Evolutionary conservation across 139 green algal genomes (phyloP).

Genomic region (Chloropicon primus): DNA sequence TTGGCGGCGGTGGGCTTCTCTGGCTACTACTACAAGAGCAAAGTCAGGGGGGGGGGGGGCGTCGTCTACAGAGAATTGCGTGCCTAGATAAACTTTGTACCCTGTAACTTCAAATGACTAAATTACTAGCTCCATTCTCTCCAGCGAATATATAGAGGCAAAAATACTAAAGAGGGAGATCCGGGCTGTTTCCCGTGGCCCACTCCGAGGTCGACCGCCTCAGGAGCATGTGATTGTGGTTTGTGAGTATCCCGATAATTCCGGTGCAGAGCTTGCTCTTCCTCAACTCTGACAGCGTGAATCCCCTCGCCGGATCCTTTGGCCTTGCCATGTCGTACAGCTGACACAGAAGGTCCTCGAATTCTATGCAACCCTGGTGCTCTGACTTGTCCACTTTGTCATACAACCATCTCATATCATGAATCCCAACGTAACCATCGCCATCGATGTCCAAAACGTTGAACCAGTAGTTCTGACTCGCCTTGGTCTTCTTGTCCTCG

Average conservation of each 20-base stretch:
- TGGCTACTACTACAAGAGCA: neutral
- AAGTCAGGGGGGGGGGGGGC: too few species aligned
- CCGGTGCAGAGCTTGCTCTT: slow-evolving; percentile 25
- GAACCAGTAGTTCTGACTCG: slow-evolving; percentile 35
- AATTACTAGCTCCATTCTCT: too few species aligned
- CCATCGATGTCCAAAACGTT: slow-evolving; percentile 26
- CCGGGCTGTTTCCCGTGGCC: slow-evolving; percentile 20
- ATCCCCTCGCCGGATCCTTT: slow-evolving; percentile 9
- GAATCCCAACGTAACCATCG: slow-evolving; percentile 9
- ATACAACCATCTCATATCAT: slow-evolving; percentile 30
- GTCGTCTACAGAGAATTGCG: neutral
- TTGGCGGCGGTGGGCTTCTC: neutral
- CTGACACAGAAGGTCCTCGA: slow-evolving; percentile 36
- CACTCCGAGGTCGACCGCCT: slow-evolving; percentile 33
- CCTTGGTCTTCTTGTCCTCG: slow-evolving; percentile 25
- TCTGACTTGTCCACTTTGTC: slow-evolving; percentile 22
- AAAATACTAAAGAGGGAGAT: slow-evolving; percentile 9
- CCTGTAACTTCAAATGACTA: too few species aligned
- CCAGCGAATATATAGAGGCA: neutral
- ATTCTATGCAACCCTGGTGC: slow-evolving; percentile 11
- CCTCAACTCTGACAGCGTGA: slow-evolving; percentile 22
- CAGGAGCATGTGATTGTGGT: slow-evolving; percentile 44
- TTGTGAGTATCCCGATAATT: slow-evolving; percentile 28
- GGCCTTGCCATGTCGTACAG: slow-evolving; percentile 24
- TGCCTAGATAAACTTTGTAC: neutral